Base-by-base conservation (phyloP, 2,329 filamentous ascomycete species). In the Esteya vermicola region DNA sequence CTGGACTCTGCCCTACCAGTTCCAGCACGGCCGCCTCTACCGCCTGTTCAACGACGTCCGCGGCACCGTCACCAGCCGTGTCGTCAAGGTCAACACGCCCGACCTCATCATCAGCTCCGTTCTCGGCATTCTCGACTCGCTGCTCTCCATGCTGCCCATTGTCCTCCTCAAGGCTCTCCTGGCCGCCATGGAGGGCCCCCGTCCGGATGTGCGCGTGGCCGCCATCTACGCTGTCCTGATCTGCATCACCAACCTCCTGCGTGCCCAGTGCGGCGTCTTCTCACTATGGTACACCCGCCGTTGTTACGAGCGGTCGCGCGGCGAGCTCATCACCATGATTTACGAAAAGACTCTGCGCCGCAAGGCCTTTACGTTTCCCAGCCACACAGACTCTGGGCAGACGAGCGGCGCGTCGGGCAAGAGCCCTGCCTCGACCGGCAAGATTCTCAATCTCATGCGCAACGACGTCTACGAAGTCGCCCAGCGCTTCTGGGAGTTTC, bases 401-500 rank as follows among this genome's bases (percentile, higher is more conserved):
- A 51, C 49, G 7, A 41, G 48, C 7, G 18, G 33, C 20, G 9
- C 19, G 20, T 14, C 19, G 9, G 7, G 3, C 71, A 41, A 45
- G 3, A 40, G 45, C 3, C 72, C 81, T 3, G 85, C 86, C 0
- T 85, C 83, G 0, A 89, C 88, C 59, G 86, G 86, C 8, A 93
- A 93, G 53, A 91, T 94, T 38, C 70, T 94, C 45, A 94, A 93
- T 50, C 60, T 94, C 3, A 82, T 93, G 65, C 78, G 85, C 36
- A 77, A 72, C 43, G 84, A 91, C 54, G 83, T 81, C 0, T 91
- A 89, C 52, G 81, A 88, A 53, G 75, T 89, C 30, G 73, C 84
- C 3, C 84, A 89, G 51, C 64, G 82, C 33, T 91, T 94, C 50
- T 94, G 86, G 86, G 86, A 94, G 44, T 82, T 91, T 39, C 71